Evolutionary conservation across 805 yeast genomes (phyloP).

Genomic region (Cyberlindnera xylosilytica): DNA sequence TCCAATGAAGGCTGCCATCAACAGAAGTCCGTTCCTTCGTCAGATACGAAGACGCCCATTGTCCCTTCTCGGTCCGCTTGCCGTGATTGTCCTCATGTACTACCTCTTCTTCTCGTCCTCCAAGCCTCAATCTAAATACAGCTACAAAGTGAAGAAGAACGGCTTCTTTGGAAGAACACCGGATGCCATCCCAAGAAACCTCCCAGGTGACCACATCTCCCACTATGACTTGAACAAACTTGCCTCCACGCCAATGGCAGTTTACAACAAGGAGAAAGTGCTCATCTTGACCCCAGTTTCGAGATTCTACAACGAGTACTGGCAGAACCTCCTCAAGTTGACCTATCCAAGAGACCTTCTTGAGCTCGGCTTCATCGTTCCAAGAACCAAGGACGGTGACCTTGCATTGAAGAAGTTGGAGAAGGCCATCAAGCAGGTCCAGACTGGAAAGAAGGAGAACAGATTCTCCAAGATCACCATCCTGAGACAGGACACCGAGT

Average conservation of each 20-base stretch:
- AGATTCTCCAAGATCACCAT: conserved; percentile 84
- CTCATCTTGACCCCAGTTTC: conserved; percentile 89
- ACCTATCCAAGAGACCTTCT: conserved; percentile 81
- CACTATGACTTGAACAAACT: conserved; percentile 83
- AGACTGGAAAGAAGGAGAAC: conserved; percentile 56
- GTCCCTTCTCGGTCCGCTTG: conserved; percentile 43
- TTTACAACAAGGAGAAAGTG: conserved; percentile 75
- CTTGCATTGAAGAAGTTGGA: conserved; percentile 69
- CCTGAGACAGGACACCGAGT: conserved; percentile 84
- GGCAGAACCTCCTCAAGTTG: conserved; percentile 76
- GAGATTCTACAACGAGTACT: conserved; percentile 77
- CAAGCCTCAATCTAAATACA: conserved; percentile 24
- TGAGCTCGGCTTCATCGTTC: conserved; percentile 89
- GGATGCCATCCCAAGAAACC: conserved; percentile 56
- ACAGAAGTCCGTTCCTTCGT: conserved; percentile 37
- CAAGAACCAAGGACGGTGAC: conserved; percentile 82
- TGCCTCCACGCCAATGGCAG: conserved; percentile 68
- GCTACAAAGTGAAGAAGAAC: conserved; percentile 25
- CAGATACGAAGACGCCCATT: conserved; percentile 62
- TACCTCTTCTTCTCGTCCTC: conserved; percentile 41
- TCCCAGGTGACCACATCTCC: conserved; percentile 70
- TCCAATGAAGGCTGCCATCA: conserved; percentile 26
- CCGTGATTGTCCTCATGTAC: conserved; percentile 38
- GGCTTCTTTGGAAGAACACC: conserved; percentile 40
- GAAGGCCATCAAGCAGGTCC: conserved; percentile 68